Conservation (phyloP, 768 basidiomycete genomes). For the Trametes villosa region DNA sequence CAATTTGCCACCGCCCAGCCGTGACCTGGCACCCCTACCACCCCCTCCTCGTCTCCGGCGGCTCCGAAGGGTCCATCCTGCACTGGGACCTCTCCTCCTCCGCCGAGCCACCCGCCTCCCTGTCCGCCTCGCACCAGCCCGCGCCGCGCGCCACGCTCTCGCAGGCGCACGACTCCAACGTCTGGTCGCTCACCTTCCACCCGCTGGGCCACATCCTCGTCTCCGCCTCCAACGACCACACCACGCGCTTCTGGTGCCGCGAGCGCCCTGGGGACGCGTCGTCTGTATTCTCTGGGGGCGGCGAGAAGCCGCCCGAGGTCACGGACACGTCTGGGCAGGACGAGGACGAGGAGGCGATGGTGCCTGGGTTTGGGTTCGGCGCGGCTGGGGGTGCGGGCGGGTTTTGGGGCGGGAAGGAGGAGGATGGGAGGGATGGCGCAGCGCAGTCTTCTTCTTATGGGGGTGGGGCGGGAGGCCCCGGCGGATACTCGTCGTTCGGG, state of each 20-base stretch:
- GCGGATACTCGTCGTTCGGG: conserved; percentile 8
- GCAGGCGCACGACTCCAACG: conserved; percentile 98
- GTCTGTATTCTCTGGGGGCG: conserved; percentile 79
- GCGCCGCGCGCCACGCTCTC: conserved; percentile 82
- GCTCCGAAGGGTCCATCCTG: conserved; percentile 90
- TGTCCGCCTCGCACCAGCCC: conserved; percentile 37
- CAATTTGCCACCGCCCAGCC: conserved; percentile 47
- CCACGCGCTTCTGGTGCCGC: conserved; percentile 97
- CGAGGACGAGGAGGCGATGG: conserved; percentile 72
- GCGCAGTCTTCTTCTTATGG: conserved; percentile 29
- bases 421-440: conserved; percentile 37
- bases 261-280: conserved; percentile 84
- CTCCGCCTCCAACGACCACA: conserved; percentile 96
- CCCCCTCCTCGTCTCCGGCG: conserved; percentile 90
- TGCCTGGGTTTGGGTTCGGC: conserved; percentile 68
- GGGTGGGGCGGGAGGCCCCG: conserved; percentile 27
- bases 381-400: conserved; percentile 32
- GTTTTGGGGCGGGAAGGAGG: conserved; percentile 55
- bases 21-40: conserved; percentile 97
- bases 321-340: conserved; percentile 52
- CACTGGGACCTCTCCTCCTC: conserved; percentile 87
- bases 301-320: conserved; percentile 82
- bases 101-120: conserved; percentile 49
- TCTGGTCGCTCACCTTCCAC: conserved; percentile 95
- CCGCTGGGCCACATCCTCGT: conserved; percentile 95